Evolutionary conservation across 192 early-diverging fungal genomes (phyloP), one percentile per base, ranked within the genome.

Genomic region (Helicostylum pulchrum): DNA sequence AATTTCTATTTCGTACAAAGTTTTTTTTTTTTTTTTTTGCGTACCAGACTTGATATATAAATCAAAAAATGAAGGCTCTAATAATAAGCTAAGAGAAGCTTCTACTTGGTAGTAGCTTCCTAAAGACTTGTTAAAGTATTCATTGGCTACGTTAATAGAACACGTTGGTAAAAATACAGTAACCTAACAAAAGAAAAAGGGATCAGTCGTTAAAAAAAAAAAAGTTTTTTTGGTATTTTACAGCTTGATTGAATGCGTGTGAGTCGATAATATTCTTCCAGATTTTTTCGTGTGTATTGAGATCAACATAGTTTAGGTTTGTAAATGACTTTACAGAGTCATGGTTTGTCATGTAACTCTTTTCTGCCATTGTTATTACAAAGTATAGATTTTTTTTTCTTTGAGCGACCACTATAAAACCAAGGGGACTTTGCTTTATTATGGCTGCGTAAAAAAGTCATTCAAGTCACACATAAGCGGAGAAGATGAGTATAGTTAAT

Each of bases 191-290:
- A n/a, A 52, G 1, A 46, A 20, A 6, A n/a, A 32, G 49, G 9
- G 36, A 39, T 39, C 9, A 39, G 36, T 39, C 9, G 5, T 39
- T 17, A n/a, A 49, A 20, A n/a, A n/a, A n/a, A n/a, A n/a, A n/a
- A n/a, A 15, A 36, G 5, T 7, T 34, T 55, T 32, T 53, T 9
- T 30, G 12, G 31, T n/a, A 0, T 31, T 39, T 62, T 69, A 62
- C 67, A 34, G 44, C 59, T 56, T 69, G 20, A 47, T 69, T 69
- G 17, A 62, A 69, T 12, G 67, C 61, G 46, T 69, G 67, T 9
- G 30, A 62, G 20, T 62, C 32, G 9, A 69, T 69, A 9, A 51
- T 11, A 12, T 49, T 49, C 21, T 61, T 46, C 45, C 26, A 49
- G 11, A 49, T 43, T 2, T 8, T 21, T 20, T 19, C 15, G 23